Evolutionary conservation across 352 stramenopile species (phyloP), one percentile per base, ranked within the genome.

Genomic region (Pythium dissotocum): DNA sequence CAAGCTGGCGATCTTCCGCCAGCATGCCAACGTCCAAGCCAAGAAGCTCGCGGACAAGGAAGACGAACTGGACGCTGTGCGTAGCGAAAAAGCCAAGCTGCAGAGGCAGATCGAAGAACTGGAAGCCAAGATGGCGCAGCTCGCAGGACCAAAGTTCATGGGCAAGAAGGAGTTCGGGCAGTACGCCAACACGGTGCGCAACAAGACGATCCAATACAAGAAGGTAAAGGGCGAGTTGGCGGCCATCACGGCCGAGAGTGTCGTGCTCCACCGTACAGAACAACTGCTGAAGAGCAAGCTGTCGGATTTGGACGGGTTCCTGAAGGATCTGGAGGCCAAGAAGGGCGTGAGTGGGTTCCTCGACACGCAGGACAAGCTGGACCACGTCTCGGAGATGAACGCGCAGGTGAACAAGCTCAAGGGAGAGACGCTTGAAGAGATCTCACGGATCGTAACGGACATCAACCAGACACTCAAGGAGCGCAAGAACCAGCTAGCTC

Each of bases 161-260:
- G 89, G 77, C 48, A 87, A 85, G 58, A 88, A 96, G 54, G 91
- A 98, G 65, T 96, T 97, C 67, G 91, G 94, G 65, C 82, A 97
- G 61, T 97, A 97, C 70, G 88, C 80, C 36, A 90, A 84, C 51
- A 83, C 84, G 26, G 72, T 99, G 54, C 82, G 93, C 51, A 95
- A 97, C 66, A 98, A 97, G 69, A 97, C 87, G 6, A 90, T 96
- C 67, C 82, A 94, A 51, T 97, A 97, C 79, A 96, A 98, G 69
- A 88, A 89, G 54, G 75, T 93, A 14, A 98, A 98, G 76, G 79
- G 71, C 8, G 88, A 98, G 73, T 77, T 98, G 32, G 77, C 77
- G 1, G 80, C 86, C 55, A 75, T 98, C 40, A 84, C 90, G 60
- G 81, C 90, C 14, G 93, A 98, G 70, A 91, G 80, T 55, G 88